Base-by-base conservation (phyloP, 1,284 basidiomycete species). In the Ganoderma meredithae region DNA sequence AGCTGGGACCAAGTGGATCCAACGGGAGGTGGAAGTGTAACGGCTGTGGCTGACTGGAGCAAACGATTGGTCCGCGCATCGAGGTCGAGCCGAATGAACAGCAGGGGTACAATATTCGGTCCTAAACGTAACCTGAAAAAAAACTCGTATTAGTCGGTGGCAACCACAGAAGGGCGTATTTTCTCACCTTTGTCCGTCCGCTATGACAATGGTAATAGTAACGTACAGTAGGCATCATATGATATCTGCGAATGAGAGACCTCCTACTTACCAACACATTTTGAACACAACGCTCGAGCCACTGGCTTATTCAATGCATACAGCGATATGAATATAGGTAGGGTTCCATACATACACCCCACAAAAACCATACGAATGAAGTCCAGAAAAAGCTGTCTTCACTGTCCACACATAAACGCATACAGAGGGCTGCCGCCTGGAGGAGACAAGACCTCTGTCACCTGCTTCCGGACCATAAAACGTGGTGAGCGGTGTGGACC, bases 301-400 rank as follows among this genome's bases (percentile, higher is more conserved):
- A 33, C 7, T 8, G 12, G 27, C 52, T 55, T 17, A 17, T 55
- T 52, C 13, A 17, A 55, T 55, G 52, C 27, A 55, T 55, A 27
- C 19, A 55, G 27, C 27, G 27, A 31, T 55, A 17, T 55, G 52
- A 27, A 55, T 55, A 55, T 19, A 27, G 6, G 52, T 55, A 55
- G 52, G 52, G 52, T 27, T 55, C 52, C 52, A 17, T 55, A 31
- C 52, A 55, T 55, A 55, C 52, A 19, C 52, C 52, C 47, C 47
- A 49, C 17, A 55, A 33, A 31, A 27, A 55, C 52, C 27, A 33
- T 27, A 31, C 17, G 25, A 31, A 55, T 33, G 27, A 55, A 55
- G 52, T 55, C 52, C 52, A 33, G 55, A 39, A 58, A 33, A 36
- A 33, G 6, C 55, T 39, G 17, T 5, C 55, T 58, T 49, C 47